Base-by-base conservation (phyloP, 345 rosid species). In the Eucalyptus tenuipes region DNA sequence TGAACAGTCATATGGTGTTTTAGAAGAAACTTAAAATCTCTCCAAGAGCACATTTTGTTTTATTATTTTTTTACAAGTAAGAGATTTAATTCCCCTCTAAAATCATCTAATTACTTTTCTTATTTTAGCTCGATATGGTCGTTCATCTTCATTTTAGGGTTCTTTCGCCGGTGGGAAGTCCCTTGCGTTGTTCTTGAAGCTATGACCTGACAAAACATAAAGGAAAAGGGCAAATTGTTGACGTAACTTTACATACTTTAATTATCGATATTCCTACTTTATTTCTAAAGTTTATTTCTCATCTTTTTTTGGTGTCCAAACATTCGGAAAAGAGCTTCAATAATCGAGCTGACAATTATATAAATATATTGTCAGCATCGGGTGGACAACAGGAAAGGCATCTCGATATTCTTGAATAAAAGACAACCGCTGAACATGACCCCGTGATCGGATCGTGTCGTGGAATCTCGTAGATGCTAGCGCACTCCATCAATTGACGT, bases 11-110 rank as follows among this genome's bases (percentile, higher is more conserved):
- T 18, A 13, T 7, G 24, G 6, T 31, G 10, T 66, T 66, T 66
- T 15, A 64, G 18, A 64, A n/a, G 75, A 14, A 64, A 64, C 0
- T 64, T 7, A n/a, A 64, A 64, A 17, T 31, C 80, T 31, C 7
- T 68, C 13, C 44, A 33, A 1, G 2, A 33, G 1, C 13, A 17
- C 22, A 17, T 68, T 17, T 16, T 8, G 6, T 66, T 66, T 68
- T 68, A 0, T 31, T 15, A 1, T 31, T 15, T 7, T 5, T 37
- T 17, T 9, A 37, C 45, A 3, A 5, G 25, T 5, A 18, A 11
- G 45, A 5, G 13, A 33, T 5, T 20, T 52, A 17, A 18, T 71
- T 37, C 25, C 12, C 12, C 45, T 18, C 13, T 40, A 0, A 33
- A 37, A 71, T 71, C 24, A 18, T 71, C 12, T 10, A 37, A 37